These are phyloP conservation scores for Quercus gilva DNA, from an alignment of 306 rosid species.

Conservation along the genomic window DNA sequence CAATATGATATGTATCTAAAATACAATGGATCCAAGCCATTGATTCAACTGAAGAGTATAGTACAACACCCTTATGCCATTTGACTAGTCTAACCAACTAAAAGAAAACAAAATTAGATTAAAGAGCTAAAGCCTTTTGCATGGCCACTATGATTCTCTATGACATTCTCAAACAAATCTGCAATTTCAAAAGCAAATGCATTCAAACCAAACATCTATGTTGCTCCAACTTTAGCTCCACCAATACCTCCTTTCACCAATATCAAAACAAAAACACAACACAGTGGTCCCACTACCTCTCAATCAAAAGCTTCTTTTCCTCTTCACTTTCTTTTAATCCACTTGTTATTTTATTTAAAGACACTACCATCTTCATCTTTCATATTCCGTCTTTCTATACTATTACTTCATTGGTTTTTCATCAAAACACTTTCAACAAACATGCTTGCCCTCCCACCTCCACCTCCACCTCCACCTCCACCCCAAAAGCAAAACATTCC, in stretches of 20 bases:
- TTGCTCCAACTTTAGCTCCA: slow-evolving; percentile 44
- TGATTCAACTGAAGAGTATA: slow-evolving; percentile 10
- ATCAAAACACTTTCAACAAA: slow-evolving; percentile 6
- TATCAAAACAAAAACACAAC: slow-evolving; percentile 29
- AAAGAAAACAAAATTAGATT: slow-evolving; percentile 22
- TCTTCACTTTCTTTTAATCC: slow-evolving; percentile 31
- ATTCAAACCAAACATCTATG: slow-evolving; percentile 40
- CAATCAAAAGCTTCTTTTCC: slow-evolving; percentile 53
- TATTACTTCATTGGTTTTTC: slow-evolving; percentile 4
- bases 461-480: slow-evolving; percentile 22
- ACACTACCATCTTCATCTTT: slow-evolving; percentile 9
- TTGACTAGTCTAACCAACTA: slow-evolving; percentile 24
- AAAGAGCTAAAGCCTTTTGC: slow-evolving; percentile 18
- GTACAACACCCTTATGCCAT: slow-evolving; percentile 9
- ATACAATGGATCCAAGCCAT: slow-evolving; percentile 14
- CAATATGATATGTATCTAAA: no score
- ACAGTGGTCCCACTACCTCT: slow-evolving; percentile 41
- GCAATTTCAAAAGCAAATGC: slow-evolving; percentile 40
- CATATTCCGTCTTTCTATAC: slow-evolving; percentile 15
- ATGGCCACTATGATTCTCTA: slow-evolving; percentile 4
- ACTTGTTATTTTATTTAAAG: slow-evolving; percentile 22
- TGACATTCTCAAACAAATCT: slow-evolving; percentile 29
- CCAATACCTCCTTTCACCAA: slow-evolving; percentile 36
- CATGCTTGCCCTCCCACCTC: slow-evolving; percentile 46
- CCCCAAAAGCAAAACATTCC: slow-evolving; percentile 27